Base-by-base conservation (phyloP, 352 stramenopile genomes). In the Pythium aristosporum region DNA sequence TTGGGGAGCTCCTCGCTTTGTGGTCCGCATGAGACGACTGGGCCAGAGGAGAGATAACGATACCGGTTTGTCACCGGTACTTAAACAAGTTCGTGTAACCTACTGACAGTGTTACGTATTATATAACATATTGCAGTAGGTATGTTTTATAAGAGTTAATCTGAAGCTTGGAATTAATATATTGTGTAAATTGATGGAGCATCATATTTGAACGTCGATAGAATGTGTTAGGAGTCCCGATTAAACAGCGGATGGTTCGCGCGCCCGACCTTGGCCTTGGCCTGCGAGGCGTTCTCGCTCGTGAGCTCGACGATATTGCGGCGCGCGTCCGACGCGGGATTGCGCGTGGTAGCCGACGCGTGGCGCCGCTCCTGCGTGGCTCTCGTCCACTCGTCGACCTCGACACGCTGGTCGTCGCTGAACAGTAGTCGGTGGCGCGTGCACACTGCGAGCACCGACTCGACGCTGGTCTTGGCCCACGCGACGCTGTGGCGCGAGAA, bases 221-320 rank as follows among this genome's bases (percentile, higher is more conserved):
- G 41, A 13, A 28, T 44, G n/a, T 44, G 11, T 61, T 63, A 83
- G 7, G 74, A 15, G 32, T 89, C 74, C 32, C 71, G 77, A 62
- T 93, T 93, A 59, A 90, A 90, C 9, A 93, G 73, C n/a, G 84
- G 84, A 48, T 93, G 84, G 61, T 91, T 91, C 39, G 70, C 75
- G 46, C 72, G 69, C 1, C 84, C 84, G 10, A 93, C 76, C 39
- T 83, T 88, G 61, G 73, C 55, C 28, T 73, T 77, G 65, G 85
- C 79, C 68, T 91, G 72, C 0, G 77, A 87, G 0, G 56, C 57
- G 36, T 71, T 69, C 11, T 53, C 57, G 36, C 49, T 46, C 42
- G 65, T 61, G 34, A 56, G 64, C 16, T 69, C 58, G 20, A 91
- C 54, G 44, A 91, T 80, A 56, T 93, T 93, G 61, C 83, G 80